Conservation (phyloP, 345 rosid genomes). For the Salix koriyanagi region DNA sequence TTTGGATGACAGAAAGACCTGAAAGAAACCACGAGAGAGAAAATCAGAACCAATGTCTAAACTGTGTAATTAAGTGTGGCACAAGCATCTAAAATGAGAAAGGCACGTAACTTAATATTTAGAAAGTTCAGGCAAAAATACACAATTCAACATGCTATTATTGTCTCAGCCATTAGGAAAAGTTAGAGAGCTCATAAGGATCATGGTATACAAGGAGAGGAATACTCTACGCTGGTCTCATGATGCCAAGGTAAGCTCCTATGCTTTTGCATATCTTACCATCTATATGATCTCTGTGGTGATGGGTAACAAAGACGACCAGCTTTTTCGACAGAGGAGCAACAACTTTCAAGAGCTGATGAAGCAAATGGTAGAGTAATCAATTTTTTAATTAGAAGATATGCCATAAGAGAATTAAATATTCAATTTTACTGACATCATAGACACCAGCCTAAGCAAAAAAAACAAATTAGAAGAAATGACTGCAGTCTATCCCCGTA, state of each 20-base stretch:
- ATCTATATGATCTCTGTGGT: slow-evolving; percentile 77
- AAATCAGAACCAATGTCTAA: slow-evolving; percentile 7
- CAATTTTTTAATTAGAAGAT: slow-evolving; percentile 7
- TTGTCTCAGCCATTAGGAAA: too few relatives aligned
- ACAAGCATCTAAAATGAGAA: too few relatives aligned
- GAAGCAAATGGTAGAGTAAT: slow-evolving; percentile 16
- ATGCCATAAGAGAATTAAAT: background rate
- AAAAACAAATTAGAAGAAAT: background rate
- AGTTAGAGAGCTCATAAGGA: too few relatives aligned
- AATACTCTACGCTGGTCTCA: too few relatives aligned
- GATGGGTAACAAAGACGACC: slow-evolving; percentile 79
- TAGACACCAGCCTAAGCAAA: background rate
- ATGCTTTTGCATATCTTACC: slow-evolving; percentile 37
- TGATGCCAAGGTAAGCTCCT: background rate
- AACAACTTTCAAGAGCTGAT: slow-evolving; percentile 64
- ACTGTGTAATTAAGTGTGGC: background rate
- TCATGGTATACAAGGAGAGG: too few relatives aligned
- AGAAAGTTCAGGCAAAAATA: too few relatives aligned
- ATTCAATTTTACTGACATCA: background rate
- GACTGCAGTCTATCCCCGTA: background rate
- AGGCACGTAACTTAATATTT: too few relatives aligned
- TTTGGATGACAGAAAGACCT: slow-evolving; percentile 83
- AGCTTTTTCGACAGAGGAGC: slow-evolving; percentile 66
- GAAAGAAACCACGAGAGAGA: slow-evolving; percentile 25
- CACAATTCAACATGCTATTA: too few relatives aligned